phyloP scores from a whole-genome alignment of 805 yeast species.

The Candida cerambycidarum region DNA sequence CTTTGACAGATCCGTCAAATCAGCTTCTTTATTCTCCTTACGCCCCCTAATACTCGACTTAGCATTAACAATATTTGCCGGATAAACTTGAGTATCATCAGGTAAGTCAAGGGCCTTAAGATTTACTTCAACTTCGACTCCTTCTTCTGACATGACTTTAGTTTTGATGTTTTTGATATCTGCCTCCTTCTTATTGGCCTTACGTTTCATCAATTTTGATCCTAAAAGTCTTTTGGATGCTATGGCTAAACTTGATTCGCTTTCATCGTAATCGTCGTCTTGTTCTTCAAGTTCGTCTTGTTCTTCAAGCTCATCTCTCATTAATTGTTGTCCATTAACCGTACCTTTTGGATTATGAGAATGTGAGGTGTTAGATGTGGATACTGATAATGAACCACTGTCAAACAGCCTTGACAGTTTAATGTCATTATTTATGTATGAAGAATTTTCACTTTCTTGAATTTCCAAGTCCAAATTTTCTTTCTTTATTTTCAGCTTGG shows the following conservation, averaged over 20 bases:
- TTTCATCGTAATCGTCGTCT: neutral
- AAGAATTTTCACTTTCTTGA: slow-evolving; percentile 8
- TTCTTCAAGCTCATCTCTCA: neutral
- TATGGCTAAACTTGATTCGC: slow-evolving; percentile 23
- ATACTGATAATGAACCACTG: slow-evolving; percentile 10
- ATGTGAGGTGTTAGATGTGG: slow-evolving; percentile 14
- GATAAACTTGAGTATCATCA: slow-evolving; percentile 32
- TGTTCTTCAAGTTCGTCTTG: slow-evolving; percentile 1
- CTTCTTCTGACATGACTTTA: slow-evolving; percentile 19
- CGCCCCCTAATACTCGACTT: slow-evolving; percentile 55
- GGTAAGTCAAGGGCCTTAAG: slow-evolving; percentile 41
- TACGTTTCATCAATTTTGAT: slow-evolving; percentile 37
- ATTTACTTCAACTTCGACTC: slow-evolving; percentile 41
- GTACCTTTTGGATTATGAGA: slow-evolving; percentile 6
- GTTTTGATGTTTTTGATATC: slow-evolving; percentile 15
- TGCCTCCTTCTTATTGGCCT: slow-evolving; percentile 16
- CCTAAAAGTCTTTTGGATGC: slow-evolving; percentile 43
- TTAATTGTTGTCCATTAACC: neutral
- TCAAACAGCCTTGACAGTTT: slow-evolving; percentile 19
- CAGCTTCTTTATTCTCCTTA: slow-evolving; percentile 61
- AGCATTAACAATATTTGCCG: slow-evolving; percentile 31
- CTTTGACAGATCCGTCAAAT: slow-evolving; percentile 48
- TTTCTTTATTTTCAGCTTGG: slow-evolving; percentile 23
- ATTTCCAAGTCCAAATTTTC: slow-evolving; percentile 5
- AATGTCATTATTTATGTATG: slow-evolving; percentile 6